Percentiles rank a stretch among this genome's conserved stretches.
Conservation (phyloP, 345 rosid species). For the Pseudoturritis turrita region DNA sequence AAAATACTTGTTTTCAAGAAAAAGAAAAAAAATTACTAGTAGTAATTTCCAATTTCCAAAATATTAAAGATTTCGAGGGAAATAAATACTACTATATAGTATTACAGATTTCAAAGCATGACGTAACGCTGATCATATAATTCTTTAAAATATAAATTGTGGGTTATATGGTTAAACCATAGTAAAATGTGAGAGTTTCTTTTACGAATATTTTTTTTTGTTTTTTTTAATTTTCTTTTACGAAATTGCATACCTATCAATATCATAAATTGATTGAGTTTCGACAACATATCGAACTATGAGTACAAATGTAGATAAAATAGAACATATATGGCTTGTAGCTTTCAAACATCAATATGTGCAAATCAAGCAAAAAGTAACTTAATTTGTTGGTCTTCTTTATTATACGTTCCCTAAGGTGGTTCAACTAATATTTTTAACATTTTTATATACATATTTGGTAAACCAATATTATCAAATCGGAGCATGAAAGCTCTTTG, state of each 20-base stretch:
- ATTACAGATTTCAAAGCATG: too few relatives aligned
- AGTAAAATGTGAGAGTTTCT: not conserved
- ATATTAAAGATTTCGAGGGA: too few relatives aligned
- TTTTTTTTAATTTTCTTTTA: too few relatives aligned
- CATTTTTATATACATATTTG: slow-evolving; percentile 13
- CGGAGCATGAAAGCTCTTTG: slow-evolving; percentile 10
- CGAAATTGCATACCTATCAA: not conserved
- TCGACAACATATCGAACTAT: slow-evolving; percentile 10
- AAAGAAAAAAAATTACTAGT: too few relatives aligned
- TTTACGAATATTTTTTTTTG: too few relatives aligned
- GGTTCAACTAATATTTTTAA: slow-evolving; percentile 23
- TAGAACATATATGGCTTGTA: slow-evolving; percentile 2
- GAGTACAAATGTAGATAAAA: slow-evolving; percentile 19
- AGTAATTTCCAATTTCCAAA: too few relatives aligned
- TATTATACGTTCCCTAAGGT: slow-evolving; percentile 16
- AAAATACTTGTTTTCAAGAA: not conserved
- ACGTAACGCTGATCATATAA: too few relatives aligned
- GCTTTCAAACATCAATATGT: slow-evolving; percentile 23
- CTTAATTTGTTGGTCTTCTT: slow-evolving; percentile 22
- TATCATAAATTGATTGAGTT: not conserved
- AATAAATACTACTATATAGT: too few relatives aligned
- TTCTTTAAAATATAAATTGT: too few relatives aligned
- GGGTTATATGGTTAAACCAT: not conserved
- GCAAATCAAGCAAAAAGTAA: slow-evolving; percentile 31
- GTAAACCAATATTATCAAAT: slow-evolving; percentile 26